A percentile compares a stretch with the other conserved stretches of the same genome.
phyloP scores from a whole-genome alignment of 2,329 filamentous ascomycete species.

The Sclerotinia minor region DNA sequence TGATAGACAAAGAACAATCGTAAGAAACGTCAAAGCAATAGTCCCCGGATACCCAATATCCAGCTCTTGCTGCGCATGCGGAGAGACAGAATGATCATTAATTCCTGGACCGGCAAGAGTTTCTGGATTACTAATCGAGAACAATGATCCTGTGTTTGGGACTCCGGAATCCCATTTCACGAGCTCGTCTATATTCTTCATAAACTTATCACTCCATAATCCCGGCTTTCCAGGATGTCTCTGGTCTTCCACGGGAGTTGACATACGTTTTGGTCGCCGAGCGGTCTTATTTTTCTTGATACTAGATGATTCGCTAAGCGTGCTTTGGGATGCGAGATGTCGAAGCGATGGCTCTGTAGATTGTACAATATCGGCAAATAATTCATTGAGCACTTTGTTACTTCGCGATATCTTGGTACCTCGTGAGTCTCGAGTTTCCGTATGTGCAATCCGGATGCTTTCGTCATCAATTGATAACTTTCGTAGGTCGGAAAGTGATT shows the following conservation, averaged over 20 bases:
- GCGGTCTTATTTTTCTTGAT: background rate
- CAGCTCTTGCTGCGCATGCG: background rate
- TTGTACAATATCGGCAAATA: constrained; percentile 28
- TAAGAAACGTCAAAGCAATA: constrained; percentile 32
- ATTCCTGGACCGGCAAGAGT: background rate
- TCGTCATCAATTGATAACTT: background rate
- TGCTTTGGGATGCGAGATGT: constrained; percentile 30
- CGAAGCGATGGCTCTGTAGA: constrained; percentile 30
- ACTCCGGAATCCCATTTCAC: background rate
- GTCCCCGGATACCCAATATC: constrained; percentile 29
- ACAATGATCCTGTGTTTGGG: background rate
- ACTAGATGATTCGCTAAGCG: background rate
- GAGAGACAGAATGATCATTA: background rate
- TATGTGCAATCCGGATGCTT: background rate
- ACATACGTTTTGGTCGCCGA: background rate
- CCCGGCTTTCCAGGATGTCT: constrained; percentile 27
- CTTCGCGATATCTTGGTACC: background rate
- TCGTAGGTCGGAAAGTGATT: background rate
- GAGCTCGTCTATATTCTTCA: constrained; percentile 3
- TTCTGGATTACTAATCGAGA: background rate
- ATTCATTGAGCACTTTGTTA: constrained; percentile 16
- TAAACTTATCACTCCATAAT: constrained; percentile 1
- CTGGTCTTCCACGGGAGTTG: constrained; percentile 30
- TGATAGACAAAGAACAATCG: constrained; percentile 36
- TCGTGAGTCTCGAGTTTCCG: background rate